Base-by-base conservation (phyloP, 495 filamentous ascomycete genomes). In the Ramalina intermedia region DNA sequence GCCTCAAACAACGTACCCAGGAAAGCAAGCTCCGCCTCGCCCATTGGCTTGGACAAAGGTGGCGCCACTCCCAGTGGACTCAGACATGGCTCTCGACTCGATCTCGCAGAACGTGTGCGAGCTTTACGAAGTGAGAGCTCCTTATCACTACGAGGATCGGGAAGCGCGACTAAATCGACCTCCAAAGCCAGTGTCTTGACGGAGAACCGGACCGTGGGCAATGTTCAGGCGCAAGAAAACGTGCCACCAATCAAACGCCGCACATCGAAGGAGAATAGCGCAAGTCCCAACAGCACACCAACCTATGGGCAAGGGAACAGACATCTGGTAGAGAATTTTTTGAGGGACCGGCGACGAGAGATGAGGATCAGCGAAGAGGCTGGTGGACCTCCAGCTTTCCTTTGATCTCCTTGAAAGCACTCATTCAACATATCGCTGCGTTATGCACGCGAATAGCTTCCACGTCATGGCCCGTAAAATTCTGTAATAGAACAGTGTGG, bases 31-130 rank as follows among this genome's bases (percentile, higher is more conserved):
- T 55, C 53, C 16, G 37, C 47, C 21, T 27, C 37, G 18, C 47
- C 53, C 44, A 37, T 55, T 2, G 36, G 11, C 14, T 42, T 46
- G 17, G 38, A 41, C 29, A 44, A 29, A 23, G 46, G 7, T 33
- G 29, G 8, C 29, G 29, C 29, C 29, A 7, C 1, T 33, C 29
- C 36, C 21, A 38, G 9, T 35, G 43, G 42, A 14, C 14, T 41
- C 13, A 27, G 35, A 12, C 33, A 38, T 29, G 55, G 55, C 11
- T 41, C 40, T 35, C 52, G 49, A 36, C 57, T 49, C 18, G 57
- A 57, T 26, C 43, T 55, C n/a, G 46, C 38, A 44, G 57, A 59
- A 9, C 55, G 55, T 21, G 46, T 57, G 16, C 55, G 50, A 21
- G 55, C 51, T 16, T 33, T 57, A 27, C 53, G 51, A 14, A 60